These are phyloP conservation scores for Xylaria sp. DNA, from an alignment of 2,329 filamentous ascomycete species.

Conservation along the genomic window DNA sequence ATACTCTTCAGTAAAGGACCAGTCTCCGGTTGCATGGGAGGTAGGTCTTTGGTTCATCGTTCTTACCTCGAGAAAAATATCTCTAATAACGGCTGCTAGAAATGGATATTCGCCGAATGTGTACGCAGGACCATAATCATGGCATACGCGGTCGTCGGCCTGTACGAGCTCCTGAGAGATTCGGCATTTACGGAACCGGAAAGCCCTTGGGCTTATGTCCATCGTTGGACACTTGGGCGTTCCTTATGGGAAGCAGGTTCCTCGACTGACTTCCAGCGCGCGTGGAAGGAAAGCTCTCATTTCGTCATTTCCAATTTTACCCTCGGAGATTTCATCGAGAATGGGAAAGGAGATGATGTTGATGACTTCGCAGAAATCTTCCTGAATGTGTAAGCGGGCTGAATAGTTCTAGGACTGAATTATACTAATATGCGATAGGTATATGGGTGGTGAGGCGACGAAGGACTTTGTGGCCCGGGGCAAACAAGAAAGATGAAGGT, in stretches of 20 bases:
- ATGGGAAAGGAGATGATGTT: slow-evolving; percentile 46
- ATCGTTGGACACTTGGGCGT: slow-evolving; percentile 50
- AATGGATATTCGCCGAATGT: slow-evolving; percentile 52
- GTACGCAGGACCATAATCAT: slow-evolving; percentile 50
- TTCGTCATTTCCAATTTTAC: slow-evolving; percentile 47
- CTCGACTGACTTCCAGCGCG: slow-evolving; percentile 45
- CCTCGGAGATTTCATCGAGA: slow-evolving; percentile 46
- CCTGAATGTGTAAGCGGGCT: slow-evolving; percentile 42
- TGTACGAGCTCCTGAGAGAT: slow-evolving; percentile 48
- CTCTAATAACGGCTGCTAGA: slow-evolving; percentile 36
- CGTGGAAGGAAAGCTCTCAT: slow-evolving; percentile 46
- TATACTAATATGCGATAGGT: slow-evolving; percentile 40
- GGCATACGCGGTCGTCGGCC: slow-evolving; percentile 45
- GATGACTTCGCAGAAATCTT: slow-evolving; percentile 50
- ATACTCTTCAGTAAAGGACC: slow-evolving; percentile 18
- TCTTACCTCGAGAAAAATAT: background rate
- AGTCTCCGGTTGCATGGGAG: slow-evolving; percentile 45
- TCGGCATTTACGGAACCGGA: slow-evolving; percentile 30
- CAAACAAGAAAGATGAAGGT: background rate
- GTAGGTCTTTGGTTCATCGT: slow-evolving; percentile 35
- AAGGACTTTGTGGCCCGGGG: slow-evolving; percentile 40
- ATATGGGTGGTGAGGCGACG: slow-evolving; percentile 45
- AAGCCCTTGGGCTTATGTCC: slow-evolving; percentile 44
- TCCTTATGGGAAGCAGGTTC: slow-evolving; percentile 49
- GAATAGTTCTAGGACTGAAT: background rate